Evolutionary conservation across 2,329 filamentous ascomycete species (phyloP).

Genomic region (Sporothrix pseudoabietina): DNA sequence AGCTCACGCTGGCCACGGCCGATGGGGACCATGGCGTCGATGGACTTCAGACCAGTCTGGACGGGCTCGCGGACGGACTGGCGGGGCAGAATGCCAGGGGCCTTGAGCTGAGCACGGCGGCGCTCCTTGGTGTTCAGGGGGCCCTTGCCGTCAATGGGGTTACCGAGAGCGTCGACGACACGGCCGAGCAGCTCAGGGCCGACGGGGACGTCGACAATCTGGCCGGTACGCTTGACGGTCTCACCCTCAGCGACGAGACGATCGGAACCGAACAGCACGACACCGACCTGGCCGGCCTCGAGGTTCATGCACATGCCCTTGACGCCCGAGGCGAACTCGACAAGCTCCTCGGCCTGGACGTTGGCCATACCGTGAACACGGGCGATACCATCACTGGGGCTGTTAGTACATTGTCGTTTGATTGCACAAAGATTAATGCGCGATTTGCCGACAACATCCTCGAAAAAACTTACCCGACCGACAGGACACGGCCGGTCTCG

Average conservation of each 20-base stretch:
- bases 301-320: constrained; percentile 99
- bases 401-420: constrained; percentile 38
- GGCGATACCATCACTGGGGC: constrained; percentile 94
- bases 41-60: constrained; percentile 98
- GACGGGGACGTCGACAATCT: constrained; percentile 98
- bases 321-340: constrained; percentile 99
- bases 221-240: constrained; percentile 98
- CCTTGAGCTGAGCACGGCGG: constrained; percentile 98
- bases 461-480: constrained; percentile 82
- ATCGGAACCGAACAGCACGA: constrained; percentile 99
- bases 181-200: constrained; percentile 90
- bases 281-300: constrained; percentile 99
- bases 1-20: constrained; percentile 99
- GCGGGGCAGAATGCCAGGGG: constrained; percentile 95
- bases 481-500: constrained; percentile 98
- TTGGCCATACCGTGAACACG: constrained; percentile 99
- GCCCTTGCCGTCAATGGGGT: constrained; percentile 99
- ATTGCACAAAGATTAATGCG: neutral
- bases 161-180: constrained; percentile 97
- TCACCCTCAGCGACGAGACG: constrained; percentile 99
- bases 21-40: constrained; percentile 99
- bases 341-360: constrained; percentile 99
- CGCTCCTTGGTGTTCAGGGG: constrained; percentile 89
- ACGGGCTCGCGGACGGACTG: constrained; percentile 97
- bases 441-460: neutral